Evolutionary conservation across 2,329 filamentous ascomycete species (phyloP).

Genomic region (Penicillium glabrum): DNA sequence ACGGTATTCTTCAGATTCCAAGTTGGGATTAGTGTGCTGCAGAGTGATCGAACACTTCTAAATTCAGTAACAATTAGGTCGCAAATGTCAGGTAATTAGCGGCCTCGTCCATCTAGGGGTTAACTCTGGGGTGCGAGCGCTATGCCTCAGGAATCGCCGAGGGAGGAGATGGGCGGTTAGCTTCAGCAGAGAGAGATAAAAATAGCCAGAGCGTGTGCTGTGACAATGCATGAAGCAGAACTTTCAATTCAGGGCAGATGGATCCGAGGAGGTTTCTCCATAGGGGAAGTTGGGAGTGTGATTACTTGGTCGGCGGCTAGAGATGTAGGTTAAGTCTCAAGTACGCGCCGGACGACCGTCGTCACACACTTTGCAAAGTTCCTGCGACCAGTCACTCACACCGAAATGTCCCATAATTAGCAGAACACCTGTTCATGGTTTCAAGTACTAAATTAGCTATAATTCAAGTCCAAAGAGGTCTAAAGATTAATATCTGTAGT

Average conservation of each 20-base stretch:
- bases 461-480: not conserved
- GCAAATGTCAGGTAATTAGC: slow-evolving; percentile 25
- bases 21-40: slow-evolving; percentile 22
- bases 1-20: slow-evolving; percentile 27
- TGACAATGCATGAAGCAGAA: slow-evolving; percentile 11
- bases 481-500: not conserved
- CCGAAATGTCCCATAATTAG: slow-evolving; percentile 26
- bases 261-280: not conserved
- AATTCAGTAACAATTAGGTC: slow-evolving; percentile 29
- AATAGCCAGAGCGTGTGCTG: slow-evolving; percentile 20
- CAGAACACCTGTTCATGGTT: not conserved
- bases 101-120: slow-evolving; percentile 9
- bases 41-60: slow-evolving; percentile 26
- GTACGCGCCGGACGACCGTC: slow-evolving; percentile 22
- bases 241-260: not conserved
- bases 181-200: slow-evolving; percentile 14
- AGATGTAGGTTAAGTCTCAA: slow-evolving; percentile 18
- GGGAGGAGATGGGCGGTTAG: slow-evolving; percentile 17
- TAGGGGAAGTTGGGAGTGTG: slow-evolving; percentile 13
- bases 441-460: slow-evolving; percentile 2
- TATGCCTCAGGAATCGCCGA: slow-evolving; percentile 18
- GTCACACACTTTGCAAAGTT: slow-evolving; percentile 7
- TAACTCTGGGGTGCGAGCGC: slow-evolving; percentile 2
- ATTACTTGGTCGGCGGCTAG: slow-evolving; percentile 22
- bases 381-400: not conserved